These are phyloP conservation scores for Entomortierella chlamydospora DNA, from an alignment of 192 early-diverging fungal genomes.

Conservation along the genomic window DNA sequence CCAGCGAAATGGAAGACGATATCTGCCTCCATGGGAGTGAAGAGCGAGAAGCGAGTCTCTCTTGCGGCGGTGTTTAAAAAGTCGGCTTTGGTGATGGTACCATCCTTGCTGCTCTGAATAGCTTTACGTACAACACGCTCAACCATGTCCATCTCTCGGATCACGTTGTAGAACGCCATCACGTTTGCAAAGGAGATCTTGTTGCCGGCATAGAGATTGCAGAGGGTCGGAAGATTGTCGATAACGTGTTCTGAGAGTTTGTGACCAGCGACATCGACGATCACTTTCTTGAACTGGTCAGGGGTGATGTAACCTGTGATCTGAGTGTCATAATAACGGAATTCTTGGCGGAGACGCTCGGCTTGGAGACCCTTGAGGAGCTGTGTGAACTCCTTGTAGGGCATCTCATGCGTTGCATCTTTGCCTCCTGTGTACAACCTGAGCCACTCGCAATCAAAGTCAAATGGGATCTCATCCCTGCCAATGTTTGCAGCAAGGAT, in stretches of 20 bases:
- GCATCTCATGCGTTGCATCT: constrained; percentile 61
- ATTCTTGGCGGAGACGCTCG: constrained; percentile 77
- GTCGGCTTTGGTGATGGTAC: constrained; percentile 69
- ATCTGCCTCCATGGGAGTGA: constrained; percentile 82
- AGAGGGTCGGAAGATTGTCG: constrained; percentile 69
- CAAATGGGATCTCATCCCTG: constrained; percentile 70
- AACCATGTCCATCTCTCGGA: constrained; percentile 76
- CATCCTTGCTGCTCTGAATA: constrained; percentile 58
- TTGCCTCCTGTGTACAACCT: constrained; percentile 72
- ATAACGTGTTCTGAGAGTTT: constrained; percentile 73
- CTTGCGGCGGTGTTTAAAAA: constrained; percentile 68
- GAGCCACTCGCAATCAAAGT: constrained; percentile 80
- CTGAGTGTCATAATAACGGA: constrained; percentile 75
- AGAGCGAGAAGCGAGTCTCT: constrained; percentile 66
- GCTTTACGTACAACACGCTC: constrained; percentile 69
- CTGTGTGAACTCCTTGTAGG: constrained; percentile 79
- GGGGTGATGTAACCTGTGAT: constrained; percentile 69
- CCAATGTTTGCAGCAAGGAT: constrained; percentile 65
- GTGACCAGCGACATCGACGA: constrained; percentile 71
- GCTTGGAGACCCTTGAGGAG: constrained; percentile 76
- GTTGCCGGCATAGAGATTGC: constrained; percentile 68
- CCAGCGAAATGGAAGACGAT: constrained; percentile 77
- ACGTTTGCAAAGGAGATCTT: constrained; percentile 74
- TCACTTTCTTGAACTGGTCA: constrained; percentile 69
- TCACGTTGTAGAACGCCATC: constrained; percentile 70